These are phyloP conservation scores for Fonsecaea nubica DNA, from an alignment of 2,329 filamentous ascomycete species.

Conservation along the genomic window DNA sequence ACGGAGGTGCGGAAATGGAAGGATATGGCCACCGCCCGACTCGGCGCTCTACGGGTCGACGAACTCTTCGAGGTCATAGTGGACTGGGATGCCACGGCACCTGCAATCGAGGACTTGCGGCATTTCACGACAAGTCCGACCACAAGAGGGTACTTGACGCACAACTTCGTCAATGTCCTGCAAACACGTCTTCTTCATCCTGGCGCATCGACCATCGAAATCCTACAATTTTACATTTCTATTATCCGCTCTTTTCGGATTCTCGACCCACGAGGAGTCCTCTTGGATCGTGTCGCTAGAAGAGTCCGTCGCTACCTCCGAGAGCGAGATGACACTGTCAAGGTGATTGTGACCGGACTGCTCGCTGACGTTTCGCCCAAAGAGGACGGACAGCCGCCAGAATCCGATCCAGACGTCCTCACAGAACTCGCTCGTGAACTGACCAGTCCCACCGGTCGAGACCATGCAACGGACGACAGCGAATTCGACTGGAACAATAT, in stretches of 20 bases:
- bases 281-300: conserved; percentile 70
- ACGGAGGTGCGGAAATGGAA: conserved; percentile 61
- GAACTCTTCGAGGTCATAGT: conserved; percentile 69
- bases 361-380: conserved; percentile 60
- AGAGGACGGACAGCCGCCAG: conserved; percentile 42
- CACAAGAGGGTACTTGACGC: conserved; percentile 62
- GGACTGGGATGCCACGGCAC: conserved; percentile 64
- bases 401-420: conserved; percentile 45
- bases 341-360: conserved; percentile 69
- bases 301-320: conserved; percentile 69
- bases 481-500: conserved; percentile 91
- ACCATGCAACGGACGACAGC: conserved; percentile 59
- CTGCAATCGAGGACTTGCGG: conserved; percentile 67
- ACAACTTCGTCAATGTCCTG: conserved; percentile 60
- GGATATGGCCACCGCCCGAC: conserved; percentile 60
- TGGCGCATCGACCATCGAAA: conserved; percentile 69
- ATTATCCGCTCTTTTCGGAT: conserved; percentile 69
- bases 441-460: conserved; percentile 41
- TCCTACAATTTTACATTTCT: conserved; percentile 71
- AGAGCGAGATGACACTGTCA: conserved; percentile 69
- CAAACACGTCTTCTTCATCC: conserved; percentile 65
- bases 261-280: conserved; percentile 69
- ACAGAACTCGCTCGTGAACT: conserved; percentile 52
- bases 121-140: conserved; percentile 61
- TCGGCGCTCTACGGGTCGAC: conserved; percentile 62